phyloP scores from a whole-genome alignment of 306 rosid genomes.

The Amphicarpaea edgeworthii region DNA sequence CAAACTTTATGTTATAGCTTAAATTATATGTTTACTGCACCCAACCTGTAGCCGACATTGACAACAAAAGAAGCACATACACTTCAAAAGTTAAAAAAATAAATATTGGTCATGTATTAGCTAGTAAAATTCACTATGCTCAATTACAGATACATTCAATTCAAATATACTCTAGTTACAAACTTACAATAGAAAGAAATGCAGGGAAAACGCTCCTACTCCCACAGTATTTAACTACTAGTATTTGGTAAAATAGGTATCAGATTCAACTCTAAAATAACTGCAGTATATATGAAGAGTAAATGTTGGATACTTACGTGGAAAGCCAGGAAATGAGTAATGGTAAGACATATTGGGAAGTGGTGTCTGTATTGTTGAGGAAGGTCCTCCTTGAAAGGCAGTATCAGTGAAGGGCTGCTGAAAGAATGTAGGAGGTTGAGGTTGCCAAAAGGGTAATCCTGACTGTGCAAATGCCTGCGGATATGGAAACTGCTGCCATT shows the following conservation, averaged over 20 bases:
- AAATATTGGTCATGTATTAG: background rate
- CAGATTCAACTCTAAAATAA: background rate
- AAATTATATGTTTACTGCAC: conserved; percentile 22
- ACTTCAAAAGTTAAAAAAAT: background rate
- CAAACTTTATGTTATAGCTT: conserved; percentile 23
- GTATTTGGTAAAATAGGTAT: background rate
- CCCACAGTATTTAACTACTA: background rate
- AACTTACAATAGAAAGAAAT: background rate
- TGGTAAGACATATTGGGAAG: conserved; percentile 56
- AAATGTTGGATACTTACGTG: conserved; percentile 50
- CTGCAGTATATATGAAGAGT: conserved; percentile 8
- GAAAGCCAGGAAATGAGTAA: conserved; percentile 53
- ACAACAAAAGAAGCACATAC: background rate
- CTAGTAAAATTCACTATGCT: conserved; percentile 2
- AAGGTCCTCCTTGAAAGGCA: conserved; percentile 39
- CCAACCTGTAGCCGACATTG: background rate
- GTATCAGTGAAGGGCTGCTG: background rate
- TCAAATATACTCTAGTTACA: conserved; percentile 2
- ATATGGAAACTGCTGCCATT: conserved; percentile 53
- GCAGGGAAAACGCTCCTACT: background rate
- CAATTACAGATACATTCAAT: background rate
- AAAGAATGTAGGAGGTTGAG: conserved; percentile 40
- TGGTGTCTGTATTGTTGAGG: conserved; percentile 43
- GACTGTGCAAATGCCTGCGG: conserved; percentile 48
- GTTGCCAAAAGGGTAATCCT: conserved; percentile 54